Percentiles rank a stretch among this genome's conserved stretches.
phyloP scores from a whole-genome alignment of 257 asterid genomes.

The Voacanga thouarsii region DNA sequence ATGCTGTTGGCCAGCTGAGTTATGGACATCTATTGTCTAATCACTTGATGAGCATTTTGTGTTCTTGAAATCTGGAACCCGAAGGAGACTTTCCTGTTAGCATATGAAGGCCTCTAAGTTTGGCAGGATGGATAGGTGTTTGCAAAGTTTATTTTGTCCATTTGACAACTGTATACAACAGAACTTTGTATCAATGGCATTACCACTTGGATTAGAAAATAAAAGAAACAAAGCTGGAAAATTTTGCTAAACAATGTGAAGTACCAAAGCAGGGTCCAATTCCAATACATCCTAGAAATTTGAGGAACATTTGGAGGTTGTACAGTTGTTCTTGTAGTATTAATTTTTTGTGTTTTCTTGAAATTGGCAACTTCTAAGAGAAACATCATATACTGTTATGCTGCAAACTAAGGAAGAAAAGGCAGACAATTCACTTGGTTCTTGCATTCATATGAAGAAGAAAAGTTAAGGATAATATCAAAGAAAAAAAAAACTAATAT shows the following conservation, averaged over 20 bases:
- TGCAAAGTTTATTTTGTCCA: neutral
- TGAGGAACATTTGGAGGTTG: too few species aligned
- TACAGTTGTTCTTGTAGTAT: too few species aligned
- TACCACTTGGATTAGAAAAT: too few species aligned
- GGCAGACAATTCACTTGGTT: neutral
- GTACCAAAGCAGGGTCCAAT: too few species aligned
- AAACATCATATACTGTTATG: neutral
- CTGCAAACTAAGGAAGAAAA: neutral
- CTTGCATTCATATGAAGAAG: neutral
- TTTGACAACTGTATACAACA: neutral
- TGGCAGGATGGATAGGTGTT: neutral
- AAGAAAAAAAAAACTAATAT: too few species aligned
- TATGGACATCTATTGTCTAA: neutral
- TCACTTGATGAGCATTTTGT: neutral
- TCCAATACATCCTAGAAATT: too few species aligned
- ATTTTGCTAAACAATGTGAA: too few species aligned
- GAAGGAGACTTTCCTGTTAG: neutral
- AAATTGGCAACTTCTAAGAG: neutral
- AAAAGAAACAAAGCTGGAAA: too few species aligned
- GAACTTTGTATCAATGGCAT: neutral
- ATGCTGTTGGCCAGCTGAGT: neutral
- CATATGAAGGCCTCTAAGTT: neutral
- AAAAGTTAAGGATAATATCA: neutral
- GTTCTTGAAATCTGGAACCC: neutral
- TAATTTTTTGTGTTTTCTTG: neutral